Evolutionary conservation across 2,329 filamentous ascomycete species (phyloP).

Genomic region (Sporothrix schenckii): DNA sequence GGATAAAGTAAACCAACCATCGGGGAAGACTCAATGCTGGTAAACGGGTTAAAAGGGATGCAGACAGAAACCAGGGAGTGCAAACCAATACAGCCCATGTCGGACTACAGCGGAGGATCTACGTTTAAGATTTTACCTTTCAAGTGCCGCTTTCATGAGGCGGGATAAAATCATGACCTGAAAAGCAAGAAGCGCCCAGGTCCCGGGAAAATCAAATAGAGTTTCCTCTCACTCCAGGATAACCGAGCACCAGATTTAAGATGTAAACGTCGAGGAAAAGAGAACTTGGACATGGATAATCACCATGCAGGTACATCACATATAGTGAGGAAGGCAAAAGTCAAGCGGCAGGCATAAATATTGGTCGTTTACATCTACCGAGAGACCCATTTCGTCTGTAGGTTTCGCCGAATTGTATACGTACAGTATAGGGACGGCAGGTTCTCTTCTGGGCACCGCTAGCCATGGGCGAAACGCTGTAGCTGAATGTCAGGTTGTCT

Average conservation of each 20-base stretch:
- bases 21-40: not conserved
- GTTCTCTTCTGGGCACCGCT: not conserved
- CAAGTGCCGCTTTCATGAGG: not conserved
- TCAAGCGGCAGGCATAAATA: not conserved
- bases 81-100: not conserved
- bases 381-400: not conserved
- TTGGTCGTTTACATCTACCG: slow-evolving; percentile 3
- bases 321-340: not conserved
- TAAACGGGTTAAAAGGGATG: not conserved
- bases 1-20: not conserved
- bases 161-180: not conserved
- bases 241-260: not conserved
- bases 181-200: not conserved
- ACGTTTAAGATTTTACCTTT: not conserved
- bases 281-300: not conserved
- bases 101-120: not conserved
- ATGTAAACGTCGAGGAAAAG: not conserved
- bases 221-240: too few relatives aligned
- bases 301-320: not conserved
- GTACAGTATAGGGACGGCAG: slow-evolving; percentile 8
- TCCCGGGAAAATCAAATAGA: not conserved
- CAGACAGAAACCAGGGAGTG: not conserved
- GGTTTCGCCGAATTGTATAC: slow-evolving; percentile 12
- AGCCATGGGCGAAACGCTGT: slow-evolving; percentile 18
- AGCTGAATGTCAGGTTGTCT: not conserved